A percentile compares a stretch with the other conserved stretches of the same genome.
phyloP scores from a whole-genome alignment of 129 eudicot species.

The Flaveria linearis region DNA sequence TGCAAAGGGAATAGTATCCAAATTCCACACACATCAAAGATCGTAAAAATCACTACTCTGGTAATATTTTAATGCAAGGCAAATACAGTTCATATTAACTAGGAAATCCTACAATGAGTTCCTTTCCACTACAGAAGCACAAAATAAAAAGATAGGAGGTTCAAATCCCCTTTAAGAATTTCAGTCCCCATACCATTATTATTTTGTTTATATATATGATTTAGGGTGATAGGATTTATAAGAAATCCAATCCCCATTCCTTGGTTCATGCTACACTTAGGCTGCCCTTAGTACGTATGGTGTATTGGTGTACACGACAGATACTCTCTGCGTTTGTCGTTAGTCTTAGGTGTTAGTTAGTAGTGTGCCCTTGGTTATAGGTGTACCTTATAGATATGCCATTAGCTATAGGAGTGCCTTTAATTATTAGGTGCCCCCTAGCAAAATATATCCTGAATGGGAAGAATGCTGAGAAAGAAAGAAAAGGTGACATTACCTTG shows the following conservation, averaged over 20 bases:
- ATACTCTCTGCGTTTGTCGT: too few relatives aligned
- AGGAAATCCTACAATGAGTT: constrained; percentile 1
- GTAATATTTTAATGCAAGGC: background rate
- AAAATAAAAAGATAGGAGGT: constrained; percentile 13
- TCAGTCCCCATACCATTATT: background rate
- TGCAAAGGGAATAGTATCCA: background rate
- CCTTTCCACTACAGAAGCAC: constrained; percentile 12
- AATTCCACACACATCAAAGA: constrained; percentile 2
- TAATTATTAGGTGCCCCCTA: too few relatives aligned
- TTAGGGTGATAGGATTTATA: too few relatives aligned
- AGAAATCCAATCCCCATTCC: too few relatives aligned
- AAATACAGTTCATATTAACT: background rate
- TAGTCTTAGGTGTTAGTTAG: too few relatives aligned
- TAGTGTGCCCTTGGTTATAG: background rate
- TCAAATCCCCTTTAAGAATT: constrained; percentile 4
- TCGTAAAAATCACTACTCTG: background rate
- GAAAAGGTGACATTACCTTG: constrained; percentile 54
- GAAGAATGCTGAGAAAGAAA: background rate
- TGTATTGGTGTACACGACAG: too few relatives aligned
- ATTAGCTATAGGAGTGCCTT: too few relatives aligned
- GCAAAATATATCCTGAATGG: background rate
- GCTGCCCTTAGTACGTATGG: too few relatives aligned
- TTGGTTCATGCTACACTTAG: too few relatives aligned
- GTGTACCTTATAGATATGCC: too few relatives aligned
- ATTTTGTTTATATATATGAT: background rate